Evolutionary conservation across 192 early-diverging fungal species (phyloP), one percentile per base, ranked within the genome.

Genomic region (Mortierella antarctica): DNA sequence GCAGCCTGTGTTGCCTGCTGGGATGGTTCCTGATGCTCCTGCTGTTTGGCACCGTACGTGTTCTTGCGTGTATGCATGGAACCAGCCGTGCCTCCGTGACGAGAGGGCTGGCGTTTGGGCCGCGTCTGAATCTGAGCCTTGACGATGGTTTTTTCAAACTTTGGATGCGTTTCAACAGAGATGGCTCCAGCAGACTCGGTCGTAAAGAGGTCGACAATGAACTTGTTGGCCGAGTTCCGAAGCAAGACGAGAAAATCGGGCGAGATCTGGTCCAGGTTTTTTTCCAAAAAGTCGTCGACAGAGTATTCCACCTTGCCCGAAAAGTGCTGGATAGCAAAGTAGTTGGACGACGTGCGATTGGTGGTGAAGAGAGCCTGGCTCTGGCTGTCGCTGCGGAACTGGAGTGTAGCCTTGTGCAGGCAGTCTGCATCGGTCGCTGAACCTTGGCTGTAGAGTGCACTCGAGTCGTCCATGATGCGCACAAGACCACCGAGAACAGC

Each of bases 221-320:
- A 95, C 7, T 74, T 73, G 83, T 95, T 95, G 65, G 88, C 90
- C 21, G 92, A 89, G 48, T 86, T 83, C 42, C 89, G 82, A 72
- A 97, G 88, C 48, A 98, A 84, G 48, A 91, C 87, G 40, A 96
- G 89, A 79, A 97, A 96, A 78, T 99, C 96, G 6, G 93, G 86
- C 50, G 93, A 85, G 42, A 91, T 65, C 77, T 92, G 87, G 74
- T 87, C 83, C 70, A 89, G 57, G 86, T 96, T 97, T 75, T 89
- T 90, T 52, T 92, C 92, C 70, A 93, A 71, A 72, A 98, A 95
- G 40, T 87, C 87, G 49, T 91, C 89, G 41, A 93, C 84, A n/a
- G 91, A 90, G 80, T 98, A 98, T 66, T 89, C 88, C 15, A 97
- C 89, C 45, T 77, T 60, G 49, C 89, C 90, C 17, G 89, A 67